Conservation (phyloP, 2,329 filamentous ascomycete species). For the Aspergillus novoparasiticus region DNA sequence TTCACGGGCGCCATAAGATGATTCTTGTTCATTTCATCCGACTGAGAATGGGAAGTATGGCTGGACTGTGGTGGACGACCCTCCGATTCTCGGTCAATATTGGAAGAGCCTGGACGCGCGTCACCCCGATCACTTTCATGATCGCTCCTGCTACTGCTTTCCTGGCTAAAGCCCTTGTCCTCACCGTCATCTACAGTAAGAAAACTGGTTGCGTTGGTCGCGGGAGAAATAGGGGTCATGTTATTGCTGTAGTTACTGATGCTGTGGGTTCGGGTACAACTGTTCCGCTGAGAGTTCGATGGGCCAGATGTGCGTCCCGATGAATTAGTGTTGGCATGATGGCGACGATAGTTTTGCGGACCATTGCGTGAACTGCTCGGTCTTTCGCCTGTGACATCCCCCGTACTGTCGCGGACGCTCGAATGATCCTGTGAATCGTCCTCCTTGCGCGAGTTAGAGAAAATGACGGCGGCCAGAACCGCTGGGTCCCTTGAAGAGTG, state of each 20-base stretch:
- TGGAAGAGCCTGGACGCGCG: constrained; percentile 36
- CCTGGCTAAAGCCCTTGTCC: constrained; percentile 35
- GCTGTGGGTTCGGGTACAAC: constrained; percentile 44
- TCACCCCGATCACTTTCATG: constrained; percentile 32
- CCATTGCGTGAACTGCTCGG: constrained; percentile 34
- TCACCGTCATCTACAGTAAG: constrained; percentile 45
- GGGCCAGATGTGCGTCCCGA: constrained; percentile 37
- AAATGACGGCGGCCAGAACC: constrained; percentile 31
- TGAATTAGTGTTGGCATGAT: constrained; percentile 38
- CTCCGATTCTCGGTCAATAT: constrained; percentile 23
- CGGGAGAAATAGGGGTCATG: constrained; percentile 44
- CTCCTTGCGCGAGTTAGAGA: constrained; percentile 24
- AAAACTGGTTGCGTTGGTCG: constrained; percentile 49
- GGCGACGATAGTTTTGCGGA: constrained; percentile 23
- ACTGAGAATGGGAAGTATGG: constrained; percentile 29
- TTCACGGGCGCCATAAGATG: constrained; percentile 21
- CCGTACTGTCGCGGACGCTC: constrained; percentile 12
- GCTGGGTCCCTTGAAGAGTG: constrained; percentile 28
- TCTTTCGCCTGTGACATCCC: constrained; percentile 26
- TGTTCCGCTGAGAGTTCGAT: constrained; percentile 39
- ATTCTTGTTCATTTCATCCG: constrained; percentile 29
- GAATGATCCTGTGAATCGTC: constrained; percentile 17
- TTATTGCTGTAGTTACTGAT: constrained; percentile 47
- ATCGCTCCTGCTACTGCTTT: constrained; percentile 33
- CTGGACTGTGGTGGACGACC: constrained; percentile 22